Evolutionary conservation across 352 stramenopile species (phyloP), one percentile per base, ranked within the genome.

Genomic region (Phytophthora syringae): DNA sequence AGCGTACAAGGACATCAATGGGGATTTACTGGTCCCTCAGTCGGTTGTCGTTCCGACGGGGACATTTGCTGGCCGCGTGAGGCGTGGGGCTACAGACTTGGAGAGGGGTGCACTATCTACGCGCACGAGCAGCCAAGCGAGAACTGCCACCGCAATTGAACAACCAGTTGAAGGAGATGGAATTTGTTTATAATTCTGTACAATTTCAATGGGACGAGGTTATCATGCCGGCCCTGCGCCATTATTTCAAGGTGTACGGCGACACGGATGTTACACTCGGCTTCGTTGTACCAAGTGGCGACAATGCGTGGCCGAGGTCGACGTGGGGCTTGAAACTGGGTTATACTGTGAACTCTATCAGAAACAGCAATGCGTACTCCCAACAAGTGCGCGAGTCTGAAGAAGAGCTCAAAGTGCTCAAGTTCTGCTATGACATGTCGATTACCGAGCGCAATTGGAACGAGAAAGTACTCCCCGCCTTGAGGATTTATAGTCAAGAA

Each of bases 41-140:
- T 22, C 66, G 18, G 79, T 82, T 51, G 42, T 73, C 7, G 67
- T 82, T 4, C 66, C 70, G 1, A 44, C 25, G 1, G 53, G 30
- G 55, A 74, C n/a, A 5, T 20, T 20, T 42, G 12, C 2, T 82
- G 74, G 74, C 67, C 74, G 0, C 1, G 21, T 9, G 44, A 53
- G 6, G 59, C 60, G 40, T 75, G 67, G 63, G 67, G 67, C 6
- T 60, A 71, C 47, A 54, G 25, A 2, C 57, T 79, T 0, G 32
- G 32, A 39, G 12, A 20, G 36, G 36, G 16, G 36, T 43, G 15
- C 20, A 43, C 16, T 0, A 1, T 11, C 36, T 43, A 3, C 36
- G 36, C 13, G 21, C 1, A 21, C 1, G 10, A 22, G 36, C 36
- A 4, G 5, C 1, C 5, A 43, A 43, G 36, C 36, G 21, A 43